Conservation (phyloP, 2,329 filamentous ascomycete species). For the Talaromyces piceae region DNA sequence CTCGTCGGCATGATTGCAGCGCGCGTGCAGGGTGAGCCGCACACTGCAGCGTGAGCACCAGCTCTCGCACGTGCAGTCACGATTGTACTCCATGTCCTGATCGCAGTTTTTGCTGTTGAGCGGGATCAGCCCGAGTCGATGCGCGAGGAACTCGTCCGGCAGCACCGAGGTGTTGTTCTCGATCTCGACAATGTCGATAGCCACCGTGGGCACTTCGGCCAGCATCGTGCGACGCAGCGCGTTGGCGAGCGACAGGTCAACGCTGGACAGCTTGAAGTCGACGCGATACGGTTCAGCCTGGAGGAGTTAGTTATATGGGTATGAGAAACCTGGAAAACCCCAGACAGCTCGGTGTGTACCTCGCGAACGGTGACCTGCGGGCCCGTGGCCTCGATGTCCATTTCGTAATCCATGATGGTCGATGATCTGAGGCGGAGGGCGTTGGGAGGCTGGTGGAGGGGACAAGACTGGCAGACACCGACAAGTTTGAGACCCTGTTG, state of each 20-base stretch:
- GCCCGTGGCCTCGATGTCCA: conserved; percentile 42
- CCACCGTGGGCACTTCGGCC: conserved; percentile 87
- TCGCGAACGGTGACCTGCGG: conserved; percentile 43
- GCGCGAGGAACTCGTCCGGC: conserved; percentile 90
- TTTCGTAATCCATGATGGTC: conserved; percentile 37
- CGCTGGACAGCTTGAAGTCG: conserved; percentile 84
- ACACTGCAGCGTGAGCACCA: conserved; percentile 91
- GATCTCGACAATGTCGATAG: conserved; percentile 90
- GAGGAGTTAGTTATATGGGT: not conserved
- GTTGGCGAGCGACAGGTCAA: conserved; percentile 88
- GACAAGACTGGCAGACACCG: not conserved
- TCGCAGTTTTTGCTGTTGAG: conserved; percentile 78
- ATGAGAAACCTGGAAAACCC: not conserved
- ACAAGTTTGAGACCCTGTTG: too few species aligned
- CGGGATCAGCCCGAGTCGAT: conserved; percentile 84
- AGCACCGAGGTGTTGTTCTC: conserved; percentile 91
- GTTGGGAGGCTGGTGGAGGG: not conserved
- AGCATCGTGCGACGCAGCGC: conserved; percentile 84
- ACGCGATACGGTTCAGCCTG: conserved; percentile 75
- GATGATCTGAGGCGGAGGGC: not conserved
- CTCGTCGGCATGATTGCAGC: conserved; percentile 68
- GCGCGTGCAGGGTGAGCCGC: conserved; percentile 73
- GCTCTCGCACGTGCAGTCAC: conserved; percentile 94
- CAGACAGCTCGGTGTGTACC: conserved; percentile 18
- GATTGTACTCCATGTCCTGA: conserved; percentile 70